Evolutionary conservation across 2,329 filamentous ascomycete genomes (phyloP), one percentile per base, ranked within the genome.

Genomic region (Daldinia eschscholtzii): DNA sequence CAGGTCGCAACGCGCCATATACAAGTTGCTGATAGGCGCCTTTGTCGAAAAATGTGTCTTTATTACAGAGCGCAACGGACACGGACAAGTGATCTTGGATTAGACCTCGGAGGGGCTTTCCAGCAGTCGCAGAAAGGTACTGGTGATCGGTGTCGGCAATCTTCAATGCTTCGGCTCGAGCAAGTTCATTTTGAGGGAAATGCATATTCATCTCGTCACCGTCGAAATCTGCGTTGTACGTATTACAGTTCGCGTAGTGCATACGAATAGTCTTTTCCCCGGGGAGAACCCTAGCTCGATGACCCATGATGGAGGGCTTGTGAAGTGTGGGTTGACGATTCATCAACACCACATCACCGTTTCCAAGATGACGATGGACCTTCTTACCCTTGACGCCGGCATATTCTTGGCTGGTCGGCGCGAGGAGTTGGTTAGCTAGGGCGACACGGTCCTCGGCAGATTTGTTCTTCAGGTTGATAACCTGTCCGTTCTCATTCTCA

Each of bases 131-230:
- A 37, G 94, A 97, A 39, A 99, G 87, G 78, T 99, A 99, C 76
- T 99, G 96, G 77, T 98, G 94, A 79, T 99, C 95, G 2, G 96
- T 98, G 79, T 98, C 95, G 41, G 96, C 96, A 75, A 99, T 91
- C 73, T 94, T 93, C 73, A 97, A 87, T 1, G 96, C 96, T 82
- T 99, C 96, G 1, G 95, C 93, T 74, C 96, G 88, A 15, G 96
- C 96, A 72, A 98, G 86, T 79, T 98, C 97, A 74, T 97, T 98
- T 76, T 99, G 96, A 1, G 96, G 96, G 77, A 99, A 98, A 81
- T 99, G 96, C 94, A 99, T 97, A 80, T 99, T 99, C 96, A 99
- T 99, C 81, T 99, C 96, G 79, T 99, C 96, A 80, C 96, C 96
- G 77, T 99, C 97, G 78, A 99, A 99, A 86, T 99, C 96, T 35